Evolutionary conservation across 2,329 filamentous ascomycete genomes (phyloP).

Genomic region (Pseudocercospora fijiensis): DNA sequence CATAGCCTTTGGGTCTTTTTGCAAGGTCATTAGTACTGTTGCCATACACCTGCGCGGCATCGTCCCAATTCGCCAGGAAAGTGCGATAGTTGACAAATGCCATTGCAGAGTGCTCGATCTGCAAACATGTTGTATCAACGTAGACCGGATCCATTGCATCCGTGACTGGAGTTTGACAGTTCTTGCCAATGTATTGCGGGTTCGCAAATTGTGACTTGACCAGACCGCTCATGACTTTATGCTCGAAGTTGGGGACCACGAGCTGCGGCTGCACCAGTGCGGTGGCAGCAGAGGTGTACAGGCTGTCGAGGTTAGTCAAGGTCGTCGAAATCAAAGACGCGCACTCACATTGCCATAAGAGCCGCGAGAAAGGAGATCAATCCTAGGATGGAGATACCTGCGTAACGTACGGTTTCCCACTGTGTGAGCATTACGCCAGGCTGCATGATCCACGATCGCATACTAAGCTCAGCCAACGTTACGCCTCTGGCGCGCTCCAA

Average conservation of each 20-base stretch:
- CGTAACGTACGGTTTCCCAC: conserved; percentile 63
- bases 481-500: conserved; percentile 57
- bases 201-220: conserved; percentile 67
- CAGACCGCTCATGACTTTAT: conserved; percentile 53
- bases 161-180: conserved; percentile 63
- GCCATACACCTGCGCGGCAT: conserved; percentile 54
- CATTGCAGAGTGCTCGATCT: conserved; percentile 68
- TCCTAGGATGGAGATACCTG: conserved; percentile 64
- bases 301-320: conserved; percentile 22
- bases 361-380: conserved; percentile 63
- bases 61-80: conserved; percentile 36
- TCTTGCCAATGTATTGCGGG: conserved; percentile 52
- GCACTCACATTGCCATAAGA: conserved; percentile 55
- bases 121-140: conserved; percentile 60
- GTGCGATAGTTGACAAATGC: conserved; percentile 70
- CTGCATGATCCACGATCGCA: conserved; percentile 66
- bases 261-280: conserved; percentile 73
- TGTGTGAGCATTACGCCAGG: conserved; percentile 68
- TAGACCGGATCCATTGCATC: conserved; percentile 41
- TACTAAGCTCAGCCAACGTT: conserved; percentile 72
- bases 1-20: conserved; percentile 59
- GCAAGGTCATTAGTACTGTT: conserved; percentile 47
- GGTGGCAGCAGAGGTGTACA: conserved; percentile 76
- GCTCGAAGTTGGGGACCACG: conserved; percentile 56
- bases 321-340: not conserved